Percentiles rank a stretch among this genome's conserved stretches.
Conservation (phyloP, 768 basidiomycete genomes). For the Podaxis sp. region DNA sequence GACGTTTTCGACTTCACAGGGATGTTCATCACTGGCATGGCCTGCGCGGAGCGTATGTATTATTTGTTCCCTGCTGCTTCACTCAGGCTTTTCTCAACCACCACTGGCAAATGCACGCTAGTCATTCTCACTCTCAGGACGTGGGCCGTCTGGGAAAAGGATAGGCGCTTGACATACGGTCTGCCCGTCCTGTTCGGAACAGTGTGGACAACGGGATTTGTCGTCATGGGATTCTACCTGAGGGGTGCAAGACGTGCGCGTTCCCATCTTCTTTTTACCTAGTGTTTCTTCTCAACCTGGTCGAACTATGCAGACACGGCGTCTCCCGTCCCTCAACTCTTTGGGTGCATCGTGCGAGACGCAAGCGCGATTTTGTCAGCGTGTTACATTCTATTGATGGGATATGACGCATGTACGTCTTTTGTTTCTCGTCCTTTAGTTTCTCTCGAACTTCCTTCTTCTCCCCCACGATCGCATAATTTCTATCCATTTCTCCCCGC, state of each 20-base stretch:
- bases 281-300: not conserved
- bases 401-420: slow-evolving; percentile 11
- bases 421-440: not conserved
- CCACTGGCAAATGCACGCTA: not conserved
- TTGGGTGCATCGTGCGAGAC: slow-evolving; percentile 10
- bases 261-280: not conserved
- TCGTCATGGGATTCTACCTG: slow-evolving; percentile 6
- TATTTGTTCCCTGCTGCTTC: not conserved
- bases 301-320: not conserved
- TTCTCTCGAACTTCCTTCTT: not conserved
- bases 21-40: slow-evolving; percentile 15
- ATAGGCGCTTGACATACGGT: not conserved
- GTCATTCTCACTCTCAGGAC: slow-evolving; percentile 15
- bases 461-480: not conserved
- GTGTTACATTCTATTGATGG: slow-evolving; percentile 10
- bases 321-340: slow-evolving; percentile 10
- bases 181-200: slow-evolving; percentile 1
- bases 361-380: not conserved
- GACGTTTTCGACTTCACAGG: not conserved
- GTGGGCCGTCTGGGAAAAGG: slow-evolving; percentile 13
- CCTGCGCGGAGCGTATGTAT: slow-evolving; percentile 13
- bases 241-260: not conserved
- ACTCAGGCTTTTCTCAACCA: not conserved
- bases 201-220: slow-evolving; percentile 6
- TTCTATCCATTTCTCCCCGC: not conserved